phyloP scores from a whole-genome alignment of 2,329 filamentous ascomycete species.

The Trichoderma harzianum region DNA sequence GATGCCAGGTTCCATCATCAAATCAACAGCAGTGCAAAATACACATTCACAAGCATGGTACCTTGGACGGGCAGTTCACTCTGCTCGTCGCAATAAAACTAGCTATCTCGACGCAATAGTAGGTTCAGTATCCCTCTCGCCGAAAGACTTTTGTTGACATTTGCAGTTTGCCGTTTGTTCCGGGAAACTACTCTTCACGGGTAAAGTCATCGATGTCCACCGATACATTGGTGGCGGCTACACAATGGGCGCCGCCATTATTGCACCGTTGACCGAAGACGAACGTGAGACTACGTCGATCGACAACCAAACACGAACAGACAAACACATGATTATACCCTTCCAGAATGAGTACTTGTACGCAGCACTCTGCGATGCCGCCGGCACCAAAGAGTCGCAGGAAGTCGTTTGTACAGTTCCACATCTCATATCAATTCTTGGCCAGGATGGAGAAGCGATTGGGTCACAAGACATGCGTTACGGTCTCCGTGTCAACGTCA shows the following conservation, averaged over 20 bases:
- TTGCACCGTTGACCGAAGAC: slow-evolving; percentile 32
- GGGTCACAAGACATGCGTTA: slow-evolving; percentile 51
- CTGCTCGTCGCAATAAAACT: slow-evolving; percentile 29
- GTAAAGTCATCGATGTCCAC: slow-evolving; percentile 39
- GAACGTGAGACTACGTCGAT: slow-evolving; percentile 27
- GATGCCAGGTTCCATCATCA: slow-evolving; percentile 32
- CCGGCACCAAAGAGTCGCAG: slow-evolving; percentile 29
- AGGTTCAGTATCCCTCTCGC: neutral
- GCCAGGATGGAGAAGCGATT: slow-evolving; percentile 46
- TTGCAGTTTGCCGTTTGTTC: slow-evolving; percentile 30
- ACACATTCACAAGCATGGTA: slow-evolving; percentile 36
- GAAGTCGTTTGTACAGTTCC: slow-evolving; percentile 36
- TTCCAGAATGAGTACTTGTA: slow-evolving; percentile 44
- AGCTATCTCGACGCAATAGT: slow-evolving; percentile 30
- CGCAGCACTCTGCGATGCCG: slow-evolving; percentile 33
- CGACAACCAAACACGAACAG: slow-evolving; percentile 17
- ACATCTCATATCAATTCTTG: slow-evolving; percentile 36
- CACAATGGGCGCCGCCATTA: slow-evolving; percentile 38
- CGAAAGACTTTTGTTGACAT: neutral
- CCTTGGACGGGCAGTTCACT: slow-evolving; percentile 31
- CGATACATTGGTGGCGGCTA: slow-evolving; percentile 39
- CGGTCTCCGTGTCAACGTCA: slow-evolving; percentile 47
- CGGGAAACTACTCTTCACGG: slow-evolving; percentile 37
- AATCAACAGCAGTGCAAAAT: slow-evolving; percentile 28
- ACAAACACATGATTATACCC: slow-evolving; percentile 36